A percentile compares a stretch with the other conserved stretches of the same genome.
Evolutionary conservation across 805 yeast species (phyloP).

Genomic region (Priceomyces castillae): DNA sequence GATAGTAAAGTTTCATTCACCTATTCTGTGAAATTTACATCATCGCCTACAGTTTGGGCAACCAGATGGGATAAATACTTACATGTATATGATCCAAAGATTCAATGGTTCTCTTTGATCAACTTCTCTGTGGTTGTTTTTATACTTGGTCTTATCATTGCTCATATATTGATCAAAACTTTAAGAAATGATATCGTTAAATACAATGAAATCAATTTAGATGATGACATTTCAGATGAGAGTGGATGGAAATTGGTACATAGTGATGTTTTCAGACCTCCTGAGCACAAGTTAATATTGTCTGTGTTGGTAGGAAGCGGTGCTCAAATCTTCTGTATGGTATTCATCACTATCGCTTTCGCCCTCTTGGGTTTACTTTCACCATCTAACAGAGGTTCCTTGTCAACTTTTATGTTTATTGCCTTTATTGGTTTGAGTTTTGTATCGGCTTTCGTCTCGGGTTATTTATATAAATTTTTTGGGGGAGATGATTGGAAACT

Average conservation of each 20-base stretch:
- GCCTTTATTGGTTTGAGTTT: slow-evolving; percentile 78
- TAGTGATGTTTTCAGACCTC: slow-evolving; percentile 92
- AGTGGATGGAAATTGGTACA: slow-evolving; percentile 96
- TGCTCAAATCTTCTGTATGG: slow-evolving; percentile 75
- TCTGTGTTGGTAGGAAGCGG: slow-evolving; percentile 90
- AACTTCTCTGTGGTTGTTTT: slow-evolving; percentile 82
- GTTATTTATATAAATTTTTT: slow-evolving; percentile 80
- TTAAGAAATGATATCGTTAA: slow-evolving; percentile 80
- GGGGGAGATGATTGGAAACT: slow-evolving; percentile 90
- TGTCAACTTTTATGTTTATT: slow-evolving; percentile 85
- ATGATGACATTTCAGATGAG: slow-evolving; percentile 85
- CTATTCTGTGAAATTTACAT: slow-evolving; percentile 75
- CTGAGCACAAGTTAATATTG: slow-evolving; percentile 63
- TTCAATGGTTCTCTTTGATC: slow-evolving; percentile 92
- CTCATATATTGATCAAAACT: slow-evolving; percentile 74
- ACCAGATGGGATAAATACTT: slow-evolving; percentile 98
- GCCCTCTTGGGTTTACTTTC: slow-evolving; percentile 88
- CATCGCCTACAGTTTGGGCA: slow-evolving; percentile 84
- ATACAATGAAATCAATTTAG: slow-evolving; percentile 86
- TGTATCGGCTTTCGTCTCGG: slow-evolving; percentile 84
- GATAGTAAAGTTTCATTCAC: slow-evolving; percentile 68
- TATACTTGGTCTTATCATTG: slow-evolving; percentile 71
- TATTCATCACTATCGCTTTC: slow-evolving; percentile 66
- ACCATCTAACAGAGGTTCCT: slow-evolving; percentile 92
- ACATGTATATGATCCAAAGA: slow-evolving; percentile 86